Base-by-base conservation (phyloP, 2,329 filamentous ascomycete genomes). In the Aspergillus sp. region DNA sequence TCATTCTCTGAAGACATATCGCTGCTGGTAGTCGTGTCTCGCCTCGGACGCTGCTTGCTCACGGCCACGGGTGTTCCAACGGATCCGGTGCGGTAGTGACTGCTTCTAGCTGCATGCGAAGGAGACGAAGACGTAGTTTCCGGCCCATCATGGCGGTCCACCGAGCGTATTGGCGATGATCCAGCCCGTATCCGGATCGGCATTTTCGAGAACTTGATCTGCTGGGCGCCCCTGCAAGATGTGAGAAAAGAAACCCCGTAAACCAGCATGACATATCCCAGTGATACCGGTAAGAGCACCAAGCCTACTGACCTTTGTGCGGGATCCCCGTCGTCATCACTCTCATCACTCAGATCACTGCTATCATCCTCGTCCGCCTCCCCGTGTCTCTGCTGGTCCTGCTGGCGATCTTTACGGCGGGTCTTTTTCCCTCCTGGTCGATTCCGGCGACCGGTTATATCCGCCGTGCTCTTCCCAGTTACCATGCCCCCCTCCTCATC, bases 171-270 rank as follows among this genome's bases (percentile, higher is more conserved):
- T 3, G 89, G 89, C 29, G 89, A 95, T 1, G 88, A 95, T 8
- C 85, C 89, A 15, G 88, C 84, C 35, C 89, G 78, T 44, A 78
- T 78, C 17, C 88, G 76, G 26, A 94, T 73, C 1, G 91, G 89
- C 84, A 95, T 89, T 62, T 96, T 96, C 30, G 82, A 78, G 60
- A 98, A 98, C 53, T 89, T 88, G 56, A 96, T 94, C 57, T 93
- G 85, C 54, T 93, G 85, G 2, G 82, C 81, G 27, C 83, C 81
- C 33, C 82, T 70, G 31, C n/a, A 29, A 15, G 11, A 22, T 24
- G 37, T 56, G 16, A 56, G 48, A 31, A 42, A 11, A 12, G 33
- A 26, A 35, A 16, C 19, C 8, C 19, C 4, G 13, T 12, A 8
- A 17, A n/a, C n/a, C n/a, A n/a, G n/a, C n/a, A n/a, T n/a, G n/a